phyloP scores from a whole-genome alignment of 192 early-diverging fungal genomes.

The Backusella morwellensis region DNA sequence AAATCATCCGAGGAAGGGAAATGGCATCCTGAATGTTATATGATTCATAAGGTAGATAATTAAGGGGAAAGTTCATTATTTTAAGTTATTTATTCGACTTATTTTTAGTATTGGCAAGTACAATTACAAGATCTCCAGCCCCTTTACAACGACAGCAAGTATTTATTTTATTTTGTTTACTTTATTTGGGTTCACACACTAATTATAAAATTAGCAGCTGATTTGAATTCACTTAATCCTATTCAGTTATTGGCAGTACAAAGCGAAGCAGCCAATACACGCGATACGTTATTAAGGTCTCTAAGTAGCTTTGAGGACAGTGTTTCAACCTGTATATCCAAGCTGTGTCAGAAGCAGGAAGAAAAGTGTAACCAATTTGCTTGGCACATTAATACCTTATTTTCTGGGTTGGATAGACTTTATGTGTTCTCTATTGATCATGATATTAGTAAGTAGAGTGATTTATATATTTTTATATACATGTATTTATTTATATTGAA shows the following conservation, averaged over 20 bases:
- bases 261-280: neutral
- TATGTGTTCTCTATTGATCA: neutral
- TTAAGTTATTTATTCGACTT: conserved; percentile 9
- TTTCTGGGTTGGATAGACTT: neutral
- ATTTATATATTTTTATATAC: neutral
- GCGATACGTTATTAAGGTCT: neutral
- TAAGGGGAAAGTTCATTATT: neutral
- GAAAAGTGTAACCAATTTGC: neutral
- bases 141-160: neutral
- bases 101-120: conserved; percentile 11
- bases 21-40: conserved; percentile 93
- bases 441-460: neutral
- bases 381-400: neutral
- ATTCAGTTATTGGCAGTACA: neutral
- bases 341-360: neutral
- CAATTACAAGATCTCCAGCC: conserved; percentile 14
- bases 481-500: neutral
- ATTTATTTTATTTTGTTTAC: neutral
- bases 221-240: neutral
- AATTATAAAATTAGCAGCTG: conserved; percentile 4
- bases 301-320: conserved; percentile 1
- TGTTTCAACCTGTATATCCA: neutral
- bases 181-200: conserved; percentile 2
- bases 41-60: conserved; percentile 73
- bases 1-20: conserved; percentile 47